Conservation (phyloP, 2,329 filamentous ascomycete species). For the Penicillium sp. region DNA sequence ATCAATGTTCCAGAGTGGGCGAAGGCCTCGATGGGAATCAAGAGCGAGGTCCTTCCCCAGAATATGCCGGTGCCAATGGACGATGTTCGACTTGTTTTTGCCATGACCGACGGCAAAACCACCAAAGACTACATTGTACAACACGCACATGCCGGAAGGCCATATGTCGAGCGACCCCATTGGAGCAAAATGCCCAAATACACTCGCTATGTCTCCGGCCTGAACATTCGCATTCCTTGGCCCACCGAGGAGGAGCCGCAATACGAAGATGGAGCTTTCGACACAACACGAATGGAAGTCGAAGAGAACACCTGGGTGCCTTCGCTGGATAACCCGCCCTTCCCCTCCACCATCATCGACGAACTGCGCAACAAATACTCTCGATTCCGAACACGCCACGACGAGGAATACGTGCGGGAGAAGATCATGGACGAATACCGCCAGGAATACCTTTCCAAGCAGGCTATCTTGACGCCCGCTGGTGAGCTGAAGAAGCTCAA, state of each 20-base stretch:
- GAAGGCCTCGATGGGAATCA: conserved; percentile 38
- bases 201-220: conserved; percentile 64
- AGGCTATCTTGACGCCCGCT: conserved; percentile 50
- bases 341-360: conserved; percentile 76
- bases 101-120: conserved; percentile 65
- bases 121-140: conserved; percentile 77
- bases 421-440: conserved; percentile 62
- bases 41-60: conserved; percentile 49
- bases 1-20: conserved; percentile 43
- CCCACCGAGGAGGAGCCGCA: conserved; percentile 58
- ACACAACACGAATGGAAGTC: conserved; percentile 76
- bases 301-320: conserved; percentile 76
- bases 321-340: conserved; percentile 73
- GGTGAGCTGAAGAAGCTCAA: conserved; percentile 44
- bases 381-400: conserved; percentile 78
- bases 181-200: conserved; percentile 45
- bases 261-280: conserved; percentile 58
- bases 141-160: conserved; percentile 59
- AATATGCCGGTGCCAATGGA: conserved; percentile 65
- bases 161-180: conserved; percentile 54
- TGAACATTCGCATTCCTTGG: conserved; percentile 76
- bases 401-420: conserved; percentile 68
- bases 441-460: conserved; percentile 47
- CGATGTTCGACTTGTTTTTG: conserved; percentile 78
- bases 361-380: conserved; percentile 85